Base-by-base conservation (phyloP, 345 rosid genomes). In the Euphorbia peplus region DNA sequence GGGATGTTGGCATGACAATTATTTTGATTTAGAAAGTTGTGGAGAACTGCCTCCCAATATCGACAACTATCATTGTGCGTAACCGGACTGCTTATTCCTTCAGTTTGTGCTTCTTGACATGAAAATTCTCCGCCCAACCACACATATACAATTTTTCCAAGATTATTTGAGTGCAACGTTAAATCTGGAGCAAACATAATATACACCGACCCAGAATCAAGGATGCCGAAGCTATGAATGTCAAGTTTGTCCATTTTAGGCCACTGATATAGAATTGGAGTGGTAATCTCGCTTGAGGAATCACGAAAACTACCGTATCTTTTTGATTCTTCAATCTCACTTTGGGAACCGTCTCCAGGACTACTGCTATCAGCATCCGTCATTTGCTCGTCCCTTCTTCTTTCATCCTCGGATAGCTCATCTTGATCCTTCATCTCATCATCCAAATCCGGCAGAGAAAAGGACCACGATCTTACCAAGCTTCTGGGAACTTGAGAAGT, bases 381-480 rank as follows among this genome's bases (percentile, higher is more conserved):
- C 78, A 81, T 78, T 58, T 69, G 56, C 63, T 80, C 83, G 58
- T 83, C 85, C 29, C 67, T 19, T 56, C 30, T 25, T 35, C 67
- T 78, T 71, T 63, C 84, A 51, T 18, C 63, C 44, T 75, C 82
- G 58, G 70, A 19, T 42, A 53, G 70, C 66, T 71, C 68, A 42
- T 30, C 22, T 28, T 72, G 78, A 28, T 76, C 86, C 59, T 66
- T 69, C 80, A 75, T 74, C 52, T 78, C 83, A 81, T 79, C 82
- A 32, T 74, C 77, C 24, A 72, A 55, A 64, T 63, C 81, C 0
- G 80, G 72, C 16, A 81, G 68, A 60, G 85, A 85, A 73, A 85
- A 83, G 13, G 92, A 85, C 85, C 83, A 75, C 8, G 88, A 82
- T 65, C 82, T 73, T 54, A 67, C 77, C 71, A 78, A 79, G 35